A percentile compares a stretch with the other conserved stretches of the same genome.
Conservation (phyloP, 1,284 basidiomycete genomes). For the Tilletia indica region DNA sequence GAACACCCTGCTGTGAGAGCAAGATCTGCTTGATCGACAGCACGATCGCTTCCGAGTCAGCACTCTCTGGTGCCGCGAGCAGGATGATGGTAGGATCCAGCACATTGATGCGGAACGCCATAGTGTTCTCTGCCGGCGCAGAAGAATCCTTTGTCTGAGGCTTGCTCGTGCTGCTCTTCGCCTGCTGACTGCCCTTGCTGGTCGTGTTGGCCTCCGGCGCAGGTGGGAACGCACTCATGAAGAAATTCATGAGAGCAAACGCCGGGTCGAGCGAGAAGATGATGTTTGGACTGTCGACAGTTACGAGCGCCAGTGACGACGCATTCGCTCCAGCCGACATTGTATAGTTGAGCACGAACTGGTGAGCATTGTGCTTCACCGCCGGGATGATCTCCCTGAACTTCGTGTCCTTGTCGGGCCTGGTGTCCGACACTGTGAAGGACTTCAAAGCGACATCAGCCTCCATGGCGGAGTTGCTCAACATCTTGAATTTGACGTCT, state of each 20-base stretch:
- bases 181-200: background rate
- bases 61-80: constrained; percentile 77
- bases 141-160: background rate
- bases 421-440: constrained; percentile 85
- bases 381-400: constrained; percentile 96
- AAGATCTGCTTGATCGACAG: constrained; percentile 79
- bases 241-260: constrained; percentile 82
- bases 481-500: constrained; percentile 75
- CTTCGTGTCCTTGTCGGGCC: constrained; percentile 71
- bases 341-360: constrained; percentile 90
- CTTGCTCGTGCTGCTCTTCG: constrained; percentile 6
- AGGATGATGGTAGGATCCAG: constrained; percentile 88
- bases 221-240: constrained; percentile 65
- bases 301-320: constrained; percentile 74
- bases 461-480: constrained; percentile 80
- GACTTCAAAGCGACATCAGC: constrained; percentile 84
- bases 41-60: constrained; percentile 82
- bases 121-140: constrained; percentile 32
- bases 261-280: constrained; percentile 92
- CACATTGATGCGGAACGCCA: constrained; percentile 78
- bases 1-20: constrained; percentile 86
- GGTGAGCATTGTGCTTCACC: constrained; percentile 82
- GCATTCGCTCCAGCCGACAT: constrained; percentile 64
- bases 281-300: constrained; percentile 87
- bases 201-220: background rate